Base-by-base conservation (phyloP, 495 filamentous ascomycete genomes). In the Aspergillus olivimuriae region DNA sequence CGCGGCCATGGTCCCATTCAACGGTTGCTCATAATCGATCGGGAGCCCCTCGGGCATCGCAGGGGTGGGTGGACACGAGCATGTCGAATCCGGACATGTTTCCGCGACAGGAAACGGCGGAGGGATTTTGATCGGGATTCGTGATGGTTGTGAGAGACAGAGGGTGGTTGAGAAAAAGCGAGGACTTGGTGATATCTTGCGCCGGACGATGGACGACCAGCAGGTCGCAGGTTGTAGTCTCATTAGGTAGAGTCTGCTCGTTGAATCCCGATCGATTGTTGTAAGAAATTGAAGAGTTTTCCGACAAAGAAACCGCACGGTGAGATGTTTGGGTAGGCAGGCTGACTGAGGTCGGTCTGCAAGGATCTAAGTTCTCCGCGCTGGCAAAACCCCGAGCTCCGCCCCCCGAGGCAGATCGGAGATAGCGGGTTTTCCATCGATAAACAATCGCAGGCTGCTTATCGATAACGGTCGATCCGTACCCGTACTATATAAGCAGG, bases 1-100 rank as follows among this genome's bases (percentile, higher is more conserved):
- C n/a, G 69, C 62, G 4, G 84, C 73, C 66, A 95, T 86, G 3
- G 87, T 84, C 14, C 82, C 81, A 53, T 80, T 81, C 34, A 97
- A 61, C 3, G 75, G 65, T 40, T 76, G 80, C 23, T 75, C 61
- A 49, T 75, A 73, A 60, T 96, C 89, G 46, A 96, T 92, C 11
- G 80, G 75, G n/a, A 91, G 63, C 2, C 74, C 80, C 3, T 71
- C 63, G 3, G 89, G 87, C 59, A 82, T 74, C 8, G 59, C 46
- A 5, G 82, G 82, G 2, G 78, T 84, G 2, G 76, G 53, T 2
- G 82, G 75, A 60, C 87, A 94, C 11, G 73, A 49, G 62, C 86
- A 91, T 48, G 74, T 84, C 46, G 86, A 76, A 3, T 80, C 72
- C 4, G 87, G 86, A 58, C 87, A 92, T 49, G 61, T 68, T 46